These are phyloP conservation scores for Ceratobasidium sp. DNA, from an alignment of 1,284 basidiomycete species.

Conservation along the genomic window DNA sequence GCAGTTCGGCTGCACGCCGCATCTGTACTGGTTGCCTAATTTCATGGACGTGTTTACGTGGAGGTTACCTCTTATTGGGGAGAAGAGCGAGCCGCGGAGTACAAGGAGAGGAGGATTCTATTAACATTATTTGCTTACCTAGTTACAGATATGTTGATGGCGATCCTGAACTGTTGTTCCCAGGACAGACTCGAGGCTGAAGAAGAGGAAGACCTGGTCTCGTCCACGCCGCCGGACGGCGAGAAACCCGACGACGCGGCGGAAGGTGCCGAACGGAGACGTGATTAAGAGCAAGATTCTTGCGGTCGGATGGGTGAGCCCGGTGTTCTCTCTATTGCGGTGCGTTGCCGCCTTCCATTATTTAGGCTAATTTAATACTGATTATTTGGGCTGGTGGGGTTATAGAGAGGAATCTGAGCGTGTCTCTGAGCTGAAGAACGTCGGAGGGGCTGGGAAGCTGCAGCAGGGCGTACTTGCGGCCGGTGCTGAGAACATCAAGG, in stretches of 20 bases:
- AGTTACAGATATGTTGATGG: conserved; percentile 97
- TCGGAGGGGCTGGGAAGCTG: conserved; percentile 82
- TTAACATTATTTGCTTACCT: conserved; percentile 27
- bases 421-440: conserved; percentile 95
- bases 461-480: conserved; percentile 90
- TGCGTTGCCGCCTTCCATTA: conserved; percentile 61
- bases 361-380: no score
- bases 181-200: conserved; percentile 92
- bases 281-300: conserved; percentile 98
- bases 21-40: conserved; percentile 97
- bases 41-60: conserved; percentile 99
- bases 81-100: conserved; percentile 78
- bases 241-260: conserved; percentile 64
- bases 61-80: conserved; percentile 98
- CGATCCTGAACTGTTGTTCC: conserved; percentile 92
- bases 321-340: conserved; percentile 96
- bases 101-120: not conserved
- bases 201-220: conserved; percentile 58
- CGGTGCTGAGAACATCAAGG: conserved; percentile 96
- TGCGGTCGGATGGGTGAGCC: conserved; percentile 95
- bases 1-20: conserved; percentile 96
- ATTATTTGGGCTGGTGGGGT: conserved; percentile 18
- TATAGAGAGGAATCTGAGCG: conserved; percentile 96
- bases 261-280: conserved; percentile 73
- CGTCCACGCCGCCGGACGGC: conserved; percentile 53